phyloP scores from a whole-genome alignment of 768 basidiomycete species.

The Termitomyces sp. region DNA sequence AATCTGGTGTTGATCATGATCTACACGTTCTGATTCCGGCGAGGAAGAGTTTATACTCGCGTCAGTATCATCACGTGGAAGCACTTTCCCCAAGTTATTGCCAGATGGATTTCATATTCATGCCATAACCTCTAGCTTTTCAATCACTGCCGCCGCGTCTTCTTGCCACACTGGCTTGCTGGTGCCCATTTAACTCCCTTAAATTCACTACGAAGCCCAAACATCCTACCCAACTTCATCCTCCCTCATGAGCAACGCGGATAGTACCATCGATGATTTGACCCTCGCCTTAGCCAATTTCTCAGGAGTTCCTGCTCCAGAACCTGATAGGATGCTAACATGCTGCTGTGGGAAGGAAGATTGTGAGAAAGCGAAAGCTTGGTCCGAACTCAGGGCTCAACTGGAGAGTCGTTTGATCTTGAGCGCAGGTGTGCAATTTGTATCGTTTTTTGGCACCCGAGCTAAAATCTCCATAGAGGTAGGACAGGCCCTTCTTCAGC shows the following conservation, averaged over 20 bases:
- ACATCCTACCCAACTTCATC: slow-evolving; percentile 25
- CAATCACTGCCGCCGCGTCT: background rate
- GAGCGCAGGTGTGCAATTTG: slow-evolving; percentile 70
- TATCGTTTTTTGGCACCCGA: background rate
- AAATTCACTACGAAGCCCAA: slow-evolving; percentile 9
- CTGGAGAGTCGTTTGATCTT: slow-evolving; percentile 75
- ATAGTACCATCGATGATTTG: slow-evolving; percentile 71
- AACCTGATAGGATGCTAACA: slow-evolving; percentile 40
- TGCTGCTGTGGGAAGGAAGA: slow-evolving; percentile 67
- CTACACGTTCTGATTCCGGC: background rate
- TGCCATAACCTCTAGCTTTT: background rate
- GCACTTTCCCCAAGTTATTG: background rate
- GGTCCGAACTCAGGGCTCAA: slow-evolving; percentile 59
- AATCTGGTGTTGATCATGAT: background rate
- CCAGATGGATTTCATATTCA: background rate
- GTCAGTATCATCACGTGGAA: slow-evolving; percentile 7
- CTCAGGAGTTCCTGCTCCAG: slow-evolving; percentile 71
- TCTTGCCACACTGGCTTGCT: slow-evolving; percentile 10
- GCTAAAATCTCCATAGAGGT: slow-evolving; percentile 52
- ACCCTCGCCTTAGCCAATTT: slow-evolving; percentile 68
- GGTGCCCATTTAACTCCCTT: background rate
- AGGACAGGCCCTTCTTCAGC: slow-evolving; percentile 80
- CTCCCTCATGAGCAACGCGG: slow-evolving; percentile 45
- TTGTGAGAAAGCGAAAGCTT: slow-evolving; percentile 59
- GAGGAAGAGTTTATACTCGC: background rate